Percentiles rank a stretch among this genome's conserved stretches.
phyloP scores from a whole-genome alignment of 2,329 filamentous ascomycete genomes.

The Cladosporium sp. region DNA sequence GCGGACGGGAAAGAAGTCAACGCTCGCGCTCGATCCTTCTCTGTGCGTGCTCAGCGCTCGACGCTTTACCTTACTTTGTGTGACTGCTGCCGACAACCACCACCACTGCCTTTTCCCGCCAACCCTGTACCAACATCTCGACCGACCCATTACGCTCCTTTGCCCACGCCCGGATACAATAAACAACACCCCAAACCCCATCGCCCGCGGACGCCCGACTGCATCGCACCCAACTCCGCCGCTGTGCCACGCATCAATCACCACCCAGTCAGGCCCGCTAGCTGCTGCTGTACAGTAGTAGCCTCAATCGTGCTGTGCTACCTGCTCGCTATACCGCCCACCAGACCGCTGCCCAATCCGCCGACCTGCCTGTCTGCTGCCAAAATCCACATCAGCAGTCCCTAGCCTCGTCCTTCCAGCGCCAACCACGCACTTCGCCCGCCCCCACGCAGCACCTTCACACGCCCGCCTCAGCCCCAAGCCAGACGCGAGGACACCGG shows the following conservation, averaged over 20 bases:
- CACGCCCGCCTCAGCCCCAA: background rate
- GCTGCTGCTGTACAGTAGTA: background rate
- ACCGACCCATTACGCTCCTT: slow-evolving; percentile 5
- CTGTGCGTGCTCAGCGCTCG: background rate
- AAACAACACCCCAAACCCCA: background rate
- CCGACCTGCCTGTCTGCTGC: background rate
- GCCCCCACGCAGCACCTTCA: background rate
- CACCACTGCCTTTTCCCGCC: background rate
- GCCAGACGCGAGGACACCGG: too few relatives aligned
- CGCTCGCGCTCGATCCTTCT: slow-evolving; percentile 7
- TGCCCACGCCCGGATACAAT: background rate
- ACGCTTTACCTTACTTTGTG: background rate
- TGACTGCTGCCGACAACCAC: background rate
- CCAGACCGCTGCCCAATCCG: slow-evolving; percentile 4
- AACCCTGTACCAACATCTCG: background rate
- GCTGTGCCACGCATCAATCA: background rate
- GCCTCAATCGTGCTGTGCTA: background rate
- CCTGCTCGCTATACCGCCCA: background rate
- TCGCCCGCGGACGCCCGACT: background rate
- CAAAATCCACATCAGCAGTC: background rate
- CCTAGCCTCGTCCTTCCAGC: background rate
- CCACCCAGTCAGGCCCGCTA: background rate
- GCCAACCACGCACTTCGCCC: slow-evolving; percentile 4
- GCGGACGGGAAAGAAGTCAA: background rate
- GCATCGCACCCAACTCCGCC: slow-evolving; percentile 4